These are phyloP conservation scores for Pleurotus eryngii DNA, from an alignment of 768 basidiomycete genomes.

Conservation along the genomic window DNA sequence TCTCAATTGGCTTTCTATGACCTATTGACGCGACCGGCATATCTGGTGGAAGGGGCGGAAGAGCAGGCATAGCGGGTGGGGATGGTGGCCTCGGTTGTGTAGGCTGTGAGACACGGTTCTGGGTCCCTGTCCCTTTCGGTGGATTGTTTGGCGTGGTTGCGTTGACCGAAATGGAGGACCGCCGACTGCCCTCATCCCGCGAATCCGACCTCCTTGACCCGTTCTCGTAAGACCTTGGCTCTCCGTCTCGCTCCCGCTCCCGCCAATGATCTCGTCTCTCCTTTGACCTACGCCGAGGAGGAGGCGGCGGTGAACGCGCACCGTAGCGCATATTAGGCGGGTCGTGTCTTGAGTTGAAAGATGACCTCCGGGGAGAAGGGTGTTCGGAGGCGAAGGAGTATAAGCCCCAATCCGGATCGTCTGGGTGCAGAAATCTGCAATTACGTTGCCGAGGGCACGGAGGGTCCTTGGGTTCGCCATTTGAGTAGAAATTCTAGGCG, in stretches of 20 bases:
- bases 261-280: no score
- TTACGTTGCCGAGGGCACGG: neutral
- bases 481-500: neutral
- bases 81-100: neutral
- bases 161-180: no score
- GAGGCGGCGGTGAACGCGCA: neutral
- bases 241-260: no score
- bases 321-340: neutral
- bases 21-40: neutral
- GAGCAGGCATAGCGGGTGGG: neutral
- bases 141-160: no score
- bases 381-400: neutral
- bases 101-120: neutral
- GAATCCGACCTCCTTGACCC: no score
- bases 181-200: no score
- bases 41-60: neutral
- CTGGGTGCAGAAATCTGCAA: conserved; percentile 1
- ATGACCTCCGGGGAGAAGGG: neutral
- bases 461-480: neutral
- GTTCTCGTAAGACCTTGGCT: no score
- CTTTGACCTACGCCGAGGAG: neutral
- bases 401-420: neutral
- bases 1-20: neutral
- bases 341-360: neutral
- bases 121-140: neutral